Conservation (phyloP, 768 basidiomycete genomes). For the Mycena amicta region DNA sequence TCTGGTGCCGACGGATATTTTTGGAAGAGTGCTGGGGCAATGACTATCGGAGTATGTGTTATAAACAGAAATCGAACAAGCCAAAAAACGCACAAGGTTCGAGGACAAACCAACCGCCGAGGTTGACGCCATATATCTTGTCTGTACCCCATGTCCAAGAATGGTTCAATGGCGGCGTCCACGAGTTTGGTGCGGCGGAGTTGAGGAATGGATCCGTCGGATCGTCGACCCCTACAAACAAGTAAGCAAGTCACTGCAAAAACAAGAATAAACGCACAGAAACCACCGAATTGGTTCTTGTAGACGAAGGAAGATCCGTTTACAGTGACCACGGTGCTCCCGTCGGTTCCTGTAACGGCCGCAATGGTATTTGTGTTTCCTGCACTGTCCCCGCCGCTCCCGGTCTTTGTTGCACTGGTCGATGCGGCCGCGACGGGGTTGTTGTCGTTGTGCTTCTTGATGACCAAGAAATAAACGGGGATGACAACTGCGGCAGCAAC, state of each 20-base stretch:
- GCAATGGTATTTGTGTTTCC: slow-evolving; percentile 16
- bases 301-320: slow-evolving; percentile 79
- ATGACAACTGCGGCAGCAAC: slow-evolving; percentile 53
- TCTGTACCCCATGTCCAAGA: slow-evolving; percentile 72
- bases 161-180: slow-evolving; percentile 78
- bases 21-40: slow-evolving; percentile 68
- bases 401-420: slow-evolving; percentile 1
- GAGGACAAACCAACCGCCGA: slow-evolving; percentile 76
- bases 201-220: slow-evolving; percentile 77
- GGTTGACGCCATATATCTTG: slow-evolving; percentile 68
- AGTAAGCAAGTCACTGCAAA: not conserved
- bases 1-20: slow-evolving; percentile 65
- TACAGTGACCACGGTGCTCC: slow-evolving; percentile 61
- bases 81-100: slow-evolving; percentile 49
- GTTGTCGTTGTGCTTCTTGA: slow-evolving; percentile 49
- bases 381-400: slow-evolving; percentile 10
- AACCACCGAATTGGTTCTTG: slow-evolving; percentile 74
- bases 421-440: slow-evolving; percentile 11
- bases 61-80: not conserved
- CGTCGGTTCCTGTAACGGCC: slow-evolving; percentile 62
- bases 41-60: slow-evolving; percentile 31
- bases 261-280: slow-evolving; percentile 51
- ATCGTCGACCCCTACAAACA: slow-evolving; percentile 58
- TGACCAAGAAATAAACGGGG: slow-evolving; percentile 59
- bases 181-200: slow-evolving; percentile 72